These are phyloP conservation scores for Fragosphaeria purpurea DNA, from an alignment of 2,329 filamentous ascomycete genomes.

Conservation along the genomic window DNA sequence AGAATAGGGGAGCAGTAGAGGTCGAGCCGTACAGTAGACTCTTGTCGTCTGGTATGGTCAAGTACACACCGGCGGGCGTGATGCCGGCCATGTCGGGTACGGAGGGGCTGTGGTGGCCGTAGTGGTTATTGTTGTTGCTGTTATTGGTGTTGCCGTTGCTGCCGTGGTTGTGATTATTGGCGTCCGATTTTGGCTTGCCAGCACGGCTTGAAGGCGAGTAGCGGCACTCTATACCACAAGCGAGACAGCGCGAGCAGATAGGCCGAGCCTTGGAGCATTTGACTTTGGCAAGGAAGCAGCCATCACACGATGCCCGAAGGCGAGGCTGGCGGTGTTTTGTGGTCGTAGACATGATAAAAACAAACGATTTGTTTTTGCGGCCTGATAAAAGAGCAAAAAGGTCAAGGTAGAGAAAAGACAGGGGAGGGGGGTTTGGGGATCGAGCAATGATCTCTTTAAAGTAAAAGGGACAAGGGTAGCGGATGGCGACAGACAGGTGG, in stretches of 20 bases:
- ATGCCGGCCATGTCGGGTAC: conserved; percentile 3
- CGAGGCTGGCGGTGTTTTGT: conserved; percentile 20
- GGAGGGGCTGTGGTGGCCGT: not conserved
- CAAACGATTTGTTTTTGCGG: not conserved
- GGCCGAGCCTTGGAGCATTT: conserved; percentile 46
- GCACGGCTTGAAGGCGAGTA: conserved; percentile 43
- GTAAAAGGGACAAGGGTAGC: too few relatives aligned
- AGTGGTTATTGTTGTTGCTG: not conserved
- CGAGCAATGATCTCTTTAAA: too few relatives aligned
- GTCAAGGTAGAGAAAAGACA: not conserved
- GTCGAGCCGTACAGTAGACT: conserved; percentile 19
- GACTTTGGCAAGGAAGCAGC: conserved; percentile 46
- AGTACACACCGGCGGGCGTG: conserved; percentile 8
- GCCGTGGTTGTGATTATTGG: conserved; percentile 14
- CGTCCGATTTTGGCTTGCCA: conserved; percentile 37
- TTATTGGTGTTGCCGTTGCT: not conserved
- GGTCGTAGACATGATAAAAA: conserved; percentile 9
- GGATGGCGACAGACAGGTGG: too few relatives aligned
- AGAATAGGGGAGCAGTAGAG: conserved; percentile 21
- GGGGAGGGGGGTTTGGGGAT: too few relatives aligned
- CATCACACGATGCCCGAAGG: conserved; percentile 36
- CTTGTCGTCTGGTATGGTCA: conserved; percentile 19
- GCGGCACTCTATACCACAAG: conserved; percentile 38
- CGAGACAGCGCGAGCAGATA: conserved; percentile 41
- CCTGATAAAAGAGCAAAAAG: not conserved